Evolutionary conservation across 495 filamentous ascomycete species (phyloP).

Genomic region (Penicillium soppii): DNA sequence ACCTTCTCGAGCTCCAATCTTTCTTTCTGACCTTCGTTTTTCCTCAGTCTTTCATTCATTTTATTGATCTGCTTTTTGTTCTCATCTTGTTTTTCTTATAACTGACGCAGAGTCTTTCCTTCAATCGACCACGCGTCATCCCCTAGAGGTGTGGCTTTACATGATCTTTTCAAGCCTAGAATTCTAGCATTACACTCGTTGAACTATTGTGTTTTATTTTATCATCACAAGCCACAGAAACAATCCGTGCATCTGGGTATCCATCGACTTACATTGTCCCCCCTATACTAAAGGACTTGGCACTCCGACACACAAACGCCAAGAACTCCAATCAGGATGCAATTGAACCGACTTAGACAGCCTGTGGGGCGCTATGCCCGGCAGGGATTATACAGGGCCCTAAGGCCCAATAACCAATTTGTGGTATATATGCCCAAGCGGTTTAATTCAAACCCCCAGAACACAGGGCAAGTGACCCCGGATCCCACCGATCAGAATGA

Average conservation of each 20-base stretch:
- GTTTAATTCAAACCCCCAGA: constrained; percentile 32
- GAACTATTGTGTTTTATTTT: constrained; percentile 2
- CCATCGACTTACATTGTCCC: not conserved
- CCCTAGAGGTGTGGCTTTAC: constrained; percentile 21
- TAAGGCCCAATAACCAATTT: constrained; percentile 4
- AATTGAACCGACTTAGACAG: constrained; percentile 22
- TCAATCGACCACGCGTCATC: constrained; percentile 1
- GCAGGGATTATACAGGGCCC: constrained; percentile 17
- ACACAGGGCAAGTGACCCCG: constrained; percentile 22
- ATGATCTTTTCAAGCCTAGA: not conserved
- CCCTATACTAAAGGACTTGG: not conserved
- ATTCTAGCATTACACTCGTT: constrained; percentile 5
- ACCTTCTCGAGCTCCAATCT: constrained; percentile 10
- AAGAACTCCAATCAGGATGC: constrained; percentile 17
- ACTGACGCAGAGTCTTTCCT: constrained; percentile 7
- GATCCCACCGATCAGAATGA: constrained; percentile 36
- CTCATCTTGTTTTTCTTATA: not conserved
- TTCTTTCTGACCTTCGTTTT: not conserved
- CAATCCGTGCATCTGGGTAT: too few relatives aligned
- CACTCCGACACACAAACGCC: not conserved
- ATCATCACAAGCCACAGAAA: not conserved
- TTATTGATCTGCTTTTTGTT: constrained; percentile 6
- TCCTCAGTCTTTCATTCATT: constrained; percentile 17
- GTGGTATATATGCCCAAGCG: constrained; percentile 17
- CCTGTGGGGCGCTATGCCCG: constrained; percentile 21